Percentiles rank a stretch among this genome's conserved stretches.
phyloP scores from a whole-genome alignment of 108 stramenopile genomes.

The Skeletonema marinoi region DNA sequence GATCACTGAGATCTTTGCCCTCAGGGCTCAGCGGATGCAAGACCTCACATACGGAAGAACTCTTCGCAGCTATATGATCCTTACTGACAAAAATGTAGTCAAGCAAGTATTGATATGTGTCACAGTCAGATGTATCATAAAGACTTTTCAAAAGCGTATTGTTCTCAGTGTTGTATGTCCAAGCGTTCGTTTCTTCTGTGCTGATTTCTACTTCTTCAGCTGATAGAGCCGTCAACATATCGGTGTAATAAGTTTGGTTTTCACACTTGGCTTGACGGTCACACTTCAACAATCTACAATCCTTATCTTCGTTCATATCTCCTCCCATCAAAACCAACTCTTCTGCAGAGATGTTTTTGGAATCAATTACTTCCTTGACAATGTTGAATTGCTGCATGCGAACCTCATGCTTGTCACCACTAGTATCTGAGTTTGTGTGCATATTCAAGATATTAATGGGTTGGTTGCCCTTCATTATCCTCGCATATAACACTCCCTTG shows the following conservation, averaged over 20 bases:
- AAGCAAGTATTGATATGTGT: conserved; percentile 7
- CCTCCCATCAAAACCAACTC: conserved; percentile 22
- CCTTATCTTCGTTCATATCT: conserved; percentile 19
- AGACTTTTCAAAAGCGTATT: conserved; percentile 12
- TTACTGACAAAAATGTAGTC: conserved; percentile 17
- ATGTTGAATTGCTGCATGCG: conserved; percentile 13
- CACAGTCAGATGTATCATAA: conserved; percentile 2
- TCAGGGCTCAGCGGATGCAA: conserved; percentile 15
- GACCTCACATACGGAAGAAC: conserved; percentile 5
- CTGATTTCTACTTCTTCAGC: neutral
- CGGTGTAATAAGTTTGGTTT: conserved; percentile 6
- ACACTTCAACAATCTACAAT: conserved; percentile 14
- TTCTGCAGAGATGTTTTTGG: conserved; percentile 4
- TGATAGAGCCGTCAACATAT: conserved; percentile 12
- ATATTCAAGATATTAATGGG: conserved; percentile 6
- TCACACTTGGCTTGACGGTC: conserved; percentile 12
- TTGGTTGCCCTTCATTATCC: neutral
- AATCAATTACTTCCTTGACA: conserved; percentile 10
- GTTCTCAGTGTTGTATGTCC: conserved; percentile 13
- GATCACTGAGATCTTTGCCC: conserved; percentile 17
- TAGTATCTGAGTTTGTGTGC: conserved; percentile 11
- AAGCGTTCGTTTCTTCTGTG: neutral
- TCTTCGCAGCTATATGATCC: neutral
- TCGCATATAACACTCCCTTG: neutral
- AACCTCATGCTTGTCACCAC: conserved; percentile 3